Conservation (phyloP, 768 basidiomycete species). For the Astraeus odoratus region DNA sequence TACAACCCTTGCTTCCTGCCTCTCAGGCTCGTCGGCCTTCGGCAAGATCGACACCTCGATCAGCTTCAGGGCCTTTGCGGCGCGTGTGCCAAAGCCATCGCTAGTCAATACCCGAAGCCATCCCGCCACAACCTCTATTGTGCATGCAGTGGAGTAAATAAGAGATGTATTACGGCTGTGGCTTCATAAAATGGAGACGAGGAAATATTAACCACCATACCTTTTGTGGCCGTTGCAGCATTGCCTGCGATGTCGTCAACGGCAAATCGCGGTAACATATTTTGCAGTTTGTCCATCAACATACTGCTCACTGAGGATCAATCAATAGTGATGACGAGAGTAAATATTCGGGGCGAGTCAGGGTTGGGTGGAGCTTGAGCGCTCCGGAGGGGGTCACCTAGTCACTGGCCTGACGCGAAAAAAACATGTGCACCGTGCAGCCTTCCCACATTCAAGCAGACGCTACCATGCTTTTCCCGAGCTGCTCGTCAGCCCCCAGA, state of each 20-base stretch:
- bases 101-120: slow-evolving; percentile 31
- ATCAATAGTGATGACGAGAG: no score
- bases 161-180: slow-evolving; percentile 18
- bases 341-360: no score
- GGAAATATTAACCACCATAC: slow-evolving; percentile 5
- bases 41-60: slow-evolving; percentile 35
- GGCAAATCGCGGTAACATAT: background rate
- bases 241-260: slow-evolving; percentile 12
- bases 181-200: slow-evolving; percentile 9
- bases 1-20: slow-evolving; percentile 32
- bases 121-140: slow-evolving; percentile 33
- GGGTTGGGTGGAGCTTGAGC: no score
- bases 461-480: no score
- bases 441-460: no score
- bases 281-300: background rate
- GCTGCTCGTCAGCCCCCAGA: no score
- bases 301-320: no score
- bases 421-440: no score
- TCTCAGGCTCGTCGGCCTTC: slow-evolving; percentile 30
- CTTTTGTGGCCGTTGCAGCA: slow-evolving; percentile 14
- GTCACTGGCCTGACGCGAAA: no score
- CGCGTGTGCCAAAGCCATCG: slow-evolving; percentile 15
- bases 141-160: slow-evolving; percentile 31
- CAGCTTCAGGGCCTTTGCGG: slow-evolving; percentile 12
- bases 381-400: no score